phyloP scores from a whole-genome alignment of 2,329 filamentous ascomycete species.

The Seiridium cupressi region DNA sequence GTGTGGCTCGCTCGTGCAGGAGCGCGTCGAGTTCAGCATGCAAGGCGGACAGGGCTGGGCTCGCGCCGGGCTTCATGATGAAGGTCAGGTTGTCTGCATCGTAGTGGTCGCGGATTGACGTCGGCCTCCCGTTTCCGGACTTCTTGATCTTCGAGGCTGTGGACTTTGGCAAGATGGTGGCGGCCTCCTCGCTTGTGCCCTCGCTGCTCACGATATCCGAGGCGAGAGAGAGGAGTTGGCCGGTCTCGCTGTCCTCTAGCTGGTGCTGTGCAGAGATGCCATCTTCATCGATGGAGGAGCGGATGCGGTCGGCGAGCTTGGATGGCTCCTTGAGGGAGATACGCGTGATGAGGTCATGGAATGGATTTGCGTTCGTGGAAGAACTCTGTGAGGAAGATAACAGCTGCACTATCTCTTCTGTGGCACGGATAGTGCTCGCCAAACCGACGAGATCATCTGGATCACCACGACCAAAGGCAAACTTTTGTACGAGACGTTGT shows the following conservation, averaged over 20 bases:
- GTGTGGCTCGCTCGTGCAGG: slow-evolving; percentile 53
- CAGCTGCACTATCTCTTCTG: slow-evolving; percentile 60
- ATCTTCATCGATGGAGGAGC: slow-evolving; percentile 85
- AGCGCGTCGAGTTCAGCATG: slow-evolving; percentile 67
- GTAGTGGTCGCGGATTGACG: slow-evolving; percentile 56
- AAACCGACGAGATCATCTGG: slow-evolving; percentile 85
- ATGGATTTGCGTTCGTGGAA: slow-evolving; percentile 4
- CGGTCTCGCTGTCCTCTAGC: slow-evolving; percentile 69
- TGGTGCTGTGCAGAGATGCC: slow-evolving; percentile 79
- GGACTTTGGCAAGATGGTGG: slow-evolving; percentile 53
- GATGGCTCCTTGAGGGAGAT: slow-evolving; percentile 67
- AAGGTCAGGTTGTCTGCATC: slow-evolving; percentile 59
- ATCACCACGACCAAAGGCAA: slow-evolving; percentile 87
- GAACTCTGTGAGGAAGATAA: slow-evolving; percentile 25
- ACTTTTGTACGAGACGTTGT: slow-evolving; percentile 88
- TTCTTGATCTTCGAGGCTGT: slow-evolving; percentile 26
- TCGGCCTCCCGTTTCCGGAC: slow-evolving; percentile 31
- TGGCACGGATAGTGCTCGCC: slow-evolving; percentile 76
- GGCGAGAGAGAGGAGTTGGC: slow-evolving; percentile 69
- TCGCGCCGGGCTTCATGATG: slow-evolving; percentile 70
- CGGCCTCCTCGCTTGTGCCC: slow-evolving; percentile 56
- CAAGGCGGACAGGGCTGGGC: slow-evolving; percentile 59
- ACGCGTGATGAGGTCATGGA: slow-evolving; percentile 35
- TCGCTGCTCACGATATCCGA: slow-evolving; percentile 68
- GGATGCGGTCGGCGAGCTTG: slow-evolving; percentile 69